Percentiles rank a stretch among this genome's conserved stretches.
These are phyloP conservation scores for Fraxinus xanthoxyloides DNA, from an alignment of 305 asterid species.

Conservation along the genomic window DNA sequence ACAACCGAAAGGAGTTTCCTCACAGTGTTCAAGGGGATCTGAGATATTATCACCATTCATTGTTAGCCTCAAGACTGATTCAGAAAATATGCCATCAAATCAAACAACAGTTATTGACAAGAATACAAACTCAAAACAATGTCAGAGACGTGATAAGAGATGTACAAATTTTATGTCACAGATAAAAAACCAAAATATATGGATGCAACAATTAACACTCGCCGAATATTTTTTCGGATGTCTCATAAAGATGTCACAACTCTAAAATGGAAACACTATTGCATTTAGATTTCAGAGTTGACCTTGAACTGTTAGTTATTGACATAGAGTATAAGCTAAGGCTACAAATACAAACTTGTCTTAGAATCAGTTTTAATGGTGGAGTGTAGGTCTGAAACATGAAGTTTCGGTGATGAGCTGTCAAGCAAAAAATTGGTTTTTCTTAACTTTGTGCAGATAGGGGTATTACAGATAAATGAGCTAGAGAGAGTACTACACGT, in stretches of 20 bases:
- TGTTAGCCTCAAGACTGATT: conserved; percentile 18
- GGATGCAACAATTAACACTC: conserved; percentile 3
- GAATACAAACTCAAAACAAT: conserved; percentile 22
- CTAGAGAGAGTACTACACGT: background rate
- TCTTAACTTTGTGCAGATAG: background rate
- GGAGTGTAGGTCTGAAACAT: background rate
- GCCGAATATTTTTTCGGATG: background rate
- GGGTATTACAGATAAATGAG: background rate
- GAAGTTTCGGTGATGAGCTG: background rate
- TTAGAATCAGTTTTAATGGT: background rate
- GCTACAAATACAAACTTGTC: background rate
- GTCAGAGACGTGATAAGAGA: conserved; percentile 2
- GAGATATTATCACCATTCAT: conserved; percentile 26
- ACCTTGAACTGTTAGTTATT: background rate
- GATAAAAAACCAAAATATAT: conserved; percentile 4
- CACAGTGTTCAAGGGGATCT: conserved; percentile 81
- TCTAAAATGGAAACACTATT: background rate
- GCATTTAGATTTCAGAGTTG: background rate
- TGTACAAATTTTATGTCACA: background rate
- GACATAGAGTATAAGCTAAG: background rate
- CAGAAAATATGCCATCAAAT: conserved; percentile 21
- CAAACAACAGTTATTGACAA: conserved; percentile 16
- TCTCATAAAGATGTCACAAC: background rate
- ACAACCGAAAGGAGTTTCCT: conserved; percentile 79
- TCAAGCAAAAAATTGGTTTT: background rate